Evolutionary conservation across 208 protist species (phyloP), one percentile per base, ranked within the genome.

Genomic region (Leishmania amazonensis): DNA sequence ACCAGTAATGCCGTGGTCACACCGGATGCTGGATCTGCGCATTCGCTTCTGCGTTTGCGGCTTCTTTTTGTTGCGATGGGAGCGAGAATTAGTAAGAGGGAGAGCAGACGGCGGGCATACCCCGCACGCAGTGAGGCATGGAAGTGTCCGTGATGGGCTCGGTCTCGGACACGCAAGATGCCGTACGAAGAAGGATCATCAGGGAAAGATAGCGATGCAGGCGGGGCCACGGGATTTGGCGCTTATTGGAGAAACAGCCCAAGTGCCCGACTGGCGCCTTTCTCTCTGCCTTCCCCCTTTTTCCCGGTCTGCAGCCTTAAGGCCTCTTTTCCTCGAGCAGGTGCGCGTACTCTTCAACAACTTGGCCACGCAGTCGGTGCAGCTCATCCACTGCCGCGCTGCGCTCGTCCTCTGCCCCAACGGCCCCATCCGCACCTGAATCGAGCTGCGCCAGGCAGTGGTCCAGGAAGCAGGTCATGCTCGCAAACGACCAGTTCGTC

Each of bases 401-500:
- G 5, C 40, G 75, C 53, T 78, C 75, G 51, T 77, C 79, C 47
- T 83, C 79, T 47, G 49, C 54, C 8, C 17, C 45, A 3, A 68
- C 70, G 1, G 72, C 64, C 51, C 71, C 76, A 35, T 47, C 64
- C 0, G 71, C 28, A 6, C 28, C 77, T 19, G 15, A 13, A 35
- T 71, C 65, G 2, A 85, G 38, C 9, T 31, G 38, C 8, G 62
- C 28, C 19, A 76, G 40, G 54, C 80, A 87, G 72, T 88, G 89
- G 70, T 57, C 71, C 35, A 96, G 74, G 78, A 96, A 94, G 78
- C 76, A 79, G 76, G 71, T 71, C 49, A 94, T 86, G 53, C 75
- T 90, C 19, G 75, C 78, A 70, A 90, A 90, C 71, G 88, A 93
- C 91, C 94, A 94, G 80, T 95, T 96, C 17, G 87, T 88, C 28